Conservation (phyloP, 2,329 filamentous ascomycete genomes). For the Lasiodiplodia hormozganensis region DNA sequence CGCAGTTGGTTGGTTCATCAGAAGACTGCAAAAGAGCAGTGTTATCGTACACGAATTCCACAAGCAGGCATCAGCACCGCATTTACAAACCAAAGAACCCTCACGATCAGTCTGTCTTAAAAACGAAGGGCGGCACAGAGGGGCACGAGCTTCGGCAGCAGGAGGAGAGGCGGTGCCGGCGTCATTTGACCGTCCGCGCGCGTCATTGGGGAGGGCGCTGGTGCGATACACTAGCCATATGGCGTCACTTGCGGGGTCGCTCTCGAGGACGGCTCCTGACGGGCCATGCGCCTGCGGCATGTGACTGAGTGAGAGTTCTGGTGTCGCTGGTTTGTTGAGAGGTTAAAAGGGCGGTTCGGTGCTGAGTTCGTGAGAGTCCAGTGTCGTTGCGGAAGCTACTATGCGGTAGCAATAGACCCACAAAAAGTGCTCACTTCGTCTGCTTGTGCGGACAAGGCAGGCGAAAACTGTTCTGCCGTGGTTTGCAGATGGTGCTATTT, state of each 20-base stretch:
- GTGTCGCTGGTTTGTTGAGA: not conserved
- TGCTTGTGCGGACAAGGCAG: too few species aligned
- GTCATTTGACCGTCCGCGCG: not conserved
- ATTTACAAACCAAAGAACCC: not conserved
- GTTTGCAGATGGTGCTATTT: not conserved
- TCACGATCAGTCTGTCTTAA: not conserved
- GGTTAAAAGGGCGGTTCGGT: not conserved
- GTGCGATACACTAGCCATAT: not conserved
- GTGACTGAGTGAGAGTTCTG: not conserved
- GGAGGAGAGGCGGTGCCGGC: not conserved
- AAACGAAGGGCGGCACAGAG: not conserved
- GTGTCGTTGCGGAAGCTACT: not conserved
- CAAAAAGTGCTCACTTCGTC: too few species aligned
- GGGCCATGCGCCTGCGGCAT: not conserved
- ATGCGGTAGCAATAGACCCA: not conserved
- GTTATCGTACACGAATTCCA: too few species aligned
- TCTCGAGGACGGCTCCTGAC: not conserved
- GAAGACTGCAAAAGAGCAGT: not conserved
- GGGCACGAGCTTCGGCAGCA: not conserved
- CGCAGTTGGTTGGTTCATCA: not conserved
- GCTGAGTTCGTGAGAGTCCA: not conserved
- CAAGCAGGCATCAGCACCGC: not conserved
- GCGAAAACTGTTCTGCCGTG: not conserved
- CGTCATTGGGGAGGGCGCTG: not conserved
- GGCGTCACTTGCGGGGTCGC: not conserved